These are phyloP conservation scores for Pancytospora philotis DNA, from an alignment of 371 early-diverging fungal genomes.

Conservation along the genomic window DNA sequence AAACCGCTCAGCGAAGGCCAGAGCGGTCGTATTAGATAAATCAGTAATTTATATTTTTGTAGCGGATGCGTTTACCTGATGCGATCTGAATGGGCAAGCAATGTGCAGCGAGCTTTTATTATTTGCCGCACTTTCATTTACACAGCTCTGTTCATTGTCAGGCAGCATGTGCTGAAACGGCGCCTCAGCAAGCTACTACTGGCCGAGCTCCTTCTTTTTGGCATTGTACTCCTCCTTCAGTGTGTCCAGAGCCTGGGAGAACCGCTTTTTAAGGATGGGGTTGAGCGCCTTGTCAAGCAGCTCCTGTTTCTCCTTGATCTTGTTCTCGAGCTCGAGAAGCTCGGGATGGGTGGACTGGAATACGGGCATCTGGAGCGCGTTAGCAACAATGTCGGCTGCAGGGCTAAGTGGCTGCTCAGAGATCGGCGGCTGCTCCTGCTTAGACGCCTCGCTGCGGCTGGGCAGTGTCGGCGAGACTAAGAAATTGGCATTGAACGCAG, in stretches of 20 bases:
- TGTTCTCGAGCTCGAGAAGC: conserved; percentile 16
- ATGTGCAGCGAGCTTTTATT: too few relatives aligned
- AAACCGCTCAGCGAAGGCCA: too few relatives aligned
- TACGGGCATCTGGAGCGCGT: neutral
- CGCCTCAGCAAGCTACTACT: too few relatives aligned
- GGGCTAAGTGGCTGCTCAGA: too few relatives aligned
- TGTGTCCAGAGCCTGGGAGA: conserved; percentile 31
- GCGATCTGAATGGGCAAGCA: too few relatives aligned
- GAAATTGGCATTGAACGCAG: too few relatives aligned
- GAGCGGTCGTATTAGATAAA: too few relatives aligned
- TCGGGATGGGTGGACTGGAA: conserved; percentile 6
- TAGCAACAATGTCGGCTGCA: neutral
- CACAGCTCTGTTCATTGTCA: too few relatives aligned
- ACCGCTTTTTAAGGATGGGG: conserved; percentile 57
- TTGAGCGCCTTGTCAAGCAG: conserved; percentile 48
- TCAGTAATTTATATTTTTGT: too few relatives aligned
- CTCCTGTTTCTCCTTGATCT: conserved; percentile 38
- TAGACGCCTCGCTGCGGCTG: neutral
- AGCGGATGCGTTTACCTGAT: too few relatives aligned
- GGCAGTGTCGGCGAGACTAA: neutral
- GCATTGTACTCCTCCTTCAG: conserved; percentile 28
- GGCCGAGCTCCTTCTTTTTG: neutral
- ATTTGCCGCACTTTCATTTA: too few relatives aligned
- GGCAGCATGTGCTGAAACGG: too few relatives aligned
- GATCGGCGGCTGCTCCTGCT: neutral